phyloP scores from a whole-genome alignment of 2,329 filamentous ascomycete genomes.

The Chaetomiaceae sp. region DNA sequence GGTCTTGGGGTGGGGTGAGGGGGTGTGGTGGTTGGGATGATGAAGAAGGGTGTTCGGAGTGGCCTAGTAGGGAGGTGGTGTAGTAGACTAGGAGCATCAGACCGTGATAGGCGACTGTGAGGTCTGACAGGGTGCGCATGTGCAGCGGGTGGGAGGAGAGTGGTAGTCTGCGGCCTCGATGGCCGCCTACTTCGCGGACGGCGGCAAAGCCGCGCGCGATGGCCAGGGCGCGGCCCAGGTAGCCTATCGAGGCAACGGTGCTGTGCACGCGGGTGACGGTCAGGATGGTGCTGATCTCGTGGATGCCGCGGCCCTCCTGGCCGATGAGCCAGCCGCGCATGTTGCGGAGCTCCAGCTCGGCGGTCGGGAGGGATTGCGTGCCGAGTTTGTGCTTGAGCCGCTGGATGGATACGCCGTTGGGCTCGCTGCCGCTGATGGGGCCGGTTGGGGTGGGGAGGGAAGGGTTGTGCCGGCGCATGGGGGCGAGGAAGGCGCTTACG shows the following conservation, averaged over 20 bases:
- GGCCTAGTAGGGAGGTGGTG: constrained; percentile 50
- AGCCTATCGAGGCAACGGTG: constrained; percentile 48
- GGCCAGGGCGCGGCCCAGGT: constrained; percentile 51
- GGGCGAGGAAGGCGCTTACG: constrained; percentile 61
- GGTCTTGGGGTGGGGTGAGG: constrained; percentile 31
- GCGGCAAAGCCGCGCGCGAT: constrained; percentile 55
- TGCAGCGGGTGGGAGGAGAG: constrained; percentile 53
- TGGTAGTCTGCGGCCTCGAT: constrained; percentile 40
- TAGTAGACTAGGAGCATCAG: constrained; percentile 54
- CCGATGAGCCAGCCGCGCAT: constrained; percentile 65
- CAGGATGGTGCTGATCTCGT: constrained; percentile 63
- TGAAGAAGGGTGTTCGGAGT: constrained; percentile 42
- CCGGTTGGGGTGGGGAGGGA: constrained; percentile 24
- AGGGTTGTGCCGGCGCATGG: constrained; percentile 47
- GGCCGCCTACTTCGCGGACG: constrained; percentile 49
- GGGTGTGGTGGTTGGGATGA: constrained; percentile 26
- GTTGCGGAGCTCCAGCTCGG: constrained; percentile 62
- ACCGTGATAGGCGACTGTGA: constrained; percentile 52
- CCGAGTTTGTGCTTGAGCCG: constrained; percentile 70
- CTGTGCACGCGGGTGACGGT: constrained; percentile 63
- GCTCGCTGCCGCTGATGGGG: constrained; percentile 37
- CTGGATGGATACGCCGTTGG: constrained; percentile 66
- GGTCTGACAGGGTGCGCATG: constrained; percentile 53
- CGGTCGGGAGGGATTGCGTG: constrained; percentile 65
- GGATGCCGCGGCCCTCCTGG: constrained; percentile 59